phyloP scores from a whole-genome alignment of 176 grass and related monocot species.

The Neostapfia colusana region DNA sequence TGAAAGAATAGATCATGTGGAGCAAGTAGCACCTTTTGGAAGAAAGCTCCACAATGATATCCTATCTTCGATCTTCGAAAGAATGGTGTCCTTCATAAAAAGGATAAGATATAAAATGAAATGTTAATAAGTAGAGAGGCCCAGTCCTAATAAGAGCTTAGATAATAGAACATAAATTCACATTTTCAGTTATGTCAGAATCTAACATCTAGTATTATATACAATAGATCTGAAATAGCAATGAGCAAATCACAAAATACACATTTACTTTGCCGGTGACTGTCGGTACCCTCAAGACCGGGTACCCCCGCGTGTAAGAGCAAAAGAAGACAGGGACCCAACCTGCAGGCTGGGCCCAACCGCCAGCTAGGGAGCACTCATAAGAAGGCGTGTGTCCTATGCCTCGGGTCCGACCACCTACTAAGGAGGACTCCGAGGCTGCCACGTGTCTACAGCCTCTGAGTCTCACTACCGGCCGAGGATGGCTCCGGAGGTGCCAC shows the following conservation, averaged over 20 bases:
- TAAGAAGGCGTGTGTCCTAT: no score
- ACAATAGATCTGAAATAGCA: slow-evolving; percentile 1
- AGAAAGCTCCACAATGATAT: slow-evolving; percentile 89
- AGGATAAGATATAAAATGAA: slow-evolving; percentile 22
- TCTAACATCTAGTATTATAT: slow-evolving; percentile 1
- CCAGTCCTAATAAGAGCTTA: not conserved
- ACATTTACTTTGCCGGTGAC: no score
- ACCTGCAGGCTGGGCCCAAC: no score
- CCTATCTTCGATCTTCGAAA: slow-evolving; percentile 78
- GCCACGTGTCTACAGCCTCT: no score
- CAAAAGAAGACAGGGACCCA: no score
- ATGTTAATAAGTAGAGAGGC: slow-evolving; percentile 28
- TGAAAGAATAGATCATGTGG: not conserved
- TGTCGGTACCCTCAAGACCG: no score
- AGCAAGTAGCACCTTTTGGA: slow-evolving; percentile 63
- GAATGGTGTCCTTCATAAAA: slow-evolving; percentile 54
- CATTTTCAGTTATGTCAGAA: not conserved
- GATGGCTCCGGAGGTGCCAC: no score
- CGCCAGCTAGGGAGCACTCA: no score
- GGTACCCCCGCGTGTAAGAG: no score
- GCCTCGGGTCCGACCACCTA: no score
- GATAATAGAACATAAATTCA: slow-evolving; percentile 10
- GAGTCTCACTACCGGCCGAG: no score
- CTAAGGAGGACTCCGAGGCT: no score
- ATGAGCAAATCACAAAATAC: not conserved